Base-by-base conservation (phyloP, 75 land plant species). In the Sequoia sempervirens region DNA sequence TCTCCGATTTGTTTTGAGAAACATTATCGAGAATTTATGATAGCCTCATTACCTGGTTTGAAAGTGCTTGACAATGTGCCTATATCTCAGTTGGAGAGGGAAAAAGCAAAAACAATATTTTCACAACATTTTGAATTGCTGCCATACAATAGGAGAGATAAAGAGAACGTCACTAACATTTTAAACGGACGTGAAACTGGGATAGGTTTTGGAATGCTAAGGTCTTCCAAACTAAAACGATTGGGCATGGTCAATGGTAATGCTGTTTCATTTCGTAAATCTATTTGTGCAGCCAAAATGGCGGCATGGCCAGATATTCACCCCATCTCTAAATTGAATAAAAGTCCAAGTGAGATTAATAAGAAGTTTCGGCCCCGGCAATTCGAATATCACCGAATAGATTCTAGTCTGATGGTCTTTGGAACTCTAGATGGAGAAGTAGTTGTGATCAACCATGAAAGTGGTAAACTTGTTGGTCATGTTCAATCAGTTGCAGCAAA, bases 371-470 rank as follows among this genome's bases (percentile, higher is more conserved):
- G 92, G 50, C 97, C 97, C 56, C 90, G 97, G 45, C 97, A 95
- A 82, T 95, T 95, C 90, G 97, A 95, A 84, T 95, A 92, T 84
- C 96, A 94, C 84, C 96, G 93, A 40, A 86, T 88, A 58, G 89
- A 93, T 46, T 83, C 94, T 56, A 84, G 89, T 84, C 81, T 91
- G 23, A 94, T 94, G 96, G 94, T 93, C 50, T 91, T 94, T 87
- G 96, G 96, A 34, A 94, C 96, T 40, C 82, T 94, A 32, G 92
- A 94, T 82, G 96, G 94, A 32, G 96, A 94, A 84, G 88, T 94
- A 68, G 88, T 92, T 76, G 94, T 94, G 34, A 82, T 94, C 36
- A 94, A 94, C 83, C 96, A 91, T 89, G 96, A 93, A 82, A 91
- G 86, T 85, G 93, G 86, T 76, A 89, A 87, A 79, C 82, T 93